Evolutionary conservation across 768 basidiomycete genomes (phyloP).

Genomic region (Fomitopsis serialis): DNA sequence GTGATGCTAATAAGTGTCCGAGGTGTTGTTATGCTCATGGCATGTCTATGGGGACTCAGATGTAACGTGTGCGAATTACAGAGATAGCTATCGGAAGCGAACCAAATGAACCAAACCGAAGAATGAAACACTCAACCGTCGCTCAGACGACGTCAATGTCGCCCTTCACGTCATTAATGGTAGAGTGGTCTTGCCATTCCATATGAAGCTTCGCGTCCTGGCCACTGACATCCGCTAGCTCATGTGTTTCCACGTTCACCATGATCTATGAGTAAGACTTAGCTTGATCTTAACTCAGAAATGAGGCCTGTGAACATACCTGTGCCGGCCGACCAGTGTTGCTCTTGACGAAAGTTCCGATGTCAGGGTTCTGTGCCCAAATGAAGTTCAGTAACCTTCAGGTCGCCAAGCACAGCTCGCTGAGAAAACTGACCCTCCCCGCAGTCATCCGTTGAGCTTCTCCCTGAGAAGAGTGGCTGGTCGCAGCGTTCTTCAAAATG

Average conservation of each 20-base stretch:
- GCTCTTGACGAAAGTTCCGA: not conserved
- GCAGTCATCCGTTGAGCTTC: no score
- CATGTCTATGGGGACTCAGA: no score
- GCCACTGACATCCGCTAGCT: not conserved
- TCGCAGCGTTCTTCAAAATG: not conserved
- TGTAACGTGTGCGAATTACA: no score
- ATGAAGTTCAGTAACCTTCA: not conserved
- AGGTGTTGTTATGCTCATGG: no score
- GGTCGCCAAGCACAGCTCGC: not conserved
- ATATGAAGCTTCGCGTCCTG: not conserved
- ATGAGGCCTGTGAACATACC: no score
- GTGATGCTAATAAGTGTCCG: no score
- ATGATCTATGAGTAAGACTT: not conserved
- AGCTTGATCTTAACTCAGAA: not conserved
- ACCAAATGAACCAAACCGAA: no score
- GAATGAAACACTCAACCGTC: not conserved
- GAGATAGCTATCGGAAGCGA: no score
- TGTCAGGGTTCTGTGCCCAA: not conserved
- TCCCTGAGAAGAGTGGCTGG: not conserved
- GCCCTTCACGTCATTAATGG: no score
- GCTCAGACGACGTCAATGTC: no score
- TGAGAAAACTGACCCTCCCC: no score
- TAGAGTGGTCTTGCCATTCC: not conserved
- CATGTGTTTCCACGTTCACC: constrained; percentile 2
- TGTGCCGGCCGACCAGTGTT: not conserved